Evolutionary conservation across 306 rosid species (phyloP), one percentile per base, ranked within the genome.

Genomic region (Cotoneaster glaucophyllus): DNA sequence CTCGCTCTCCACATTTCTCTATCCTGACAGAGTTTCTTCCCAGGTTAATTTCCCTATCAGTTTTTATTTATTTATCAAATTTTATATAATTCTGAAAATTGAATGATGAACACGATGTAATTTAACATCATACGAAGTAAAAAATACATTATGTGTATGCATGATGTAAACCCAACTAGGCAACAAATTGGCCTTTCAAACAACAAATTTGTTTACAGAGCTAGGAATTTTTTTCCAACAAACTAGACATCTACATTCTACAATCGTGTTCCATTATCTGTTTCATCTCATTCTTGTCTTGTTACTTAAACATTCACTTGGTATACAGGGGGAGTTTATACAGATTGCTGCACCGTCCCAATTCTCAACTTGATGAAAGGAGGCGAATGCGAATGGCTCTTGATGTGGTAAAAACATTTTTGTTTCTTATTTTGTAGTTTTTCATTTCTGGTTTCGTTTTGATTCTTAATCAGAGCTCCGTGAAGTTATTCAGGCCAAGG

Each of bases 21-120:
- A 96, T 96, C 83, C 86, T 96, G 82, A 96, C 96, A 15, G 99
- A 96, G 80, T 96, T 85, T 86, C 98, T 96, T 81, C 99, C 93
- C n/a, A 87, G 94, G 99, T 96, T 80, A 37, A 73, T 83, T 76
- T 79, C 71, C 69, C 70, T 74, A 43, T 64, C 56, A 19, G 63
- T n/a, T 4, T 4, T 5, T 15, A 14, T 15, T 4, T 0, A 18
- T 21, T 26, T 70, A 17, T 69, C 26, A 57, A n/a, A 26, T 58
- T 64, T 8, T 14, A 19, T 69, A 21, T 74, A 11, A 19, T 63
- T 21, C 57, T 58, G 22, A 56, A 72, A 50, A 41, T 75, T 32
- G 54, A 45, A 48, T 50, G 24, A 18, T 22, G 28, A 11, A 58
- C 32, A 61, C 26, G 2, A 26, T 62, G 11, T 62, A 14, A 28